These are phyloP conservation scores for Trichoderma asperelloides DNA, from an alignment of 495 filamentous ascomycete species.

Conservation along the genomic window DNA sequence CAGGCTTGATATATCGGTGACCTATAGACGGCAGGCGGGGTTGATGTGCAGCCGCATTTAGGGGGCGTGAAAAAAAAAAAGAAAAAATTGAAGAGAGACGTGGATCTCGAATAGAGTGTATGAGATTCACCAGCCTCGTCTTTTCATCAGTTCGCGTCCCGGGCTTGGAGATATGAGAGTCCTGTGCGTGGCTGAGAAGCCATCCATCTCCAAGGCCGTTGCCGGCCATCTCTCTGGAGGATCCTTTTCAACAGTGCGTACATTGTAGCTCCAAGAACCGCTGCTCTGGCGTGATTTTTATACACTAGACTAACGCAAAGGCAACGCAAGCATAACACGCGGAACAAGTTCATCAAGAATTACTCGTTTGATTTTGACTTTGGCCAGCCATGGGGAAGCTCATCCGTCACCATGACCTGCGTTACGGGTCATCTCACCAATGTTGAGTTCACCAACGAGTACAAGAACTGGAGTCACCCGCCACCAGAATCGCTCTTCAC, in stretches of 20 bases:
- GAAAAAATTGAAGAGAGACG: background rate
- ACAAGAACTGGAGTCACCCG: slow-evolving; percentile 71
- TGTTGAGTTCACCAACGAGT: slow-evolving; percentile 60
- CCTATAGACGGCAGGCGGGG: background rate
- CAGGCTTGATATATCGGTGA: background rate
- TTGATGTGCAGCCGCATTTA: background rate
- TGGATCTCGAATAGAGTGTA: background rate
- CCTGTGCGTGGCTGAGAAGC: slow-evolving; percentile 94
- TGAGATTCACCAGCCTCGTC: background rate
- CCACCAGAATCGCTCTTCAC: slow-evolving; percentile 74
- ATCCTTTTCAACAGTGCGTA: slow-evolving; percentile 56
- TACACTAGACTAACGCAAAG: background rate
- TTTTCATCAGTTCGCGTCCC: no score
- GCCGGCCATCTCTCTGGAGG: slow-evolving; percentile 80
- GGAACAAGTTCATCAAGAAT: slow-evolving; percentile 81
- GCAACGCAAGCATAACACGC: slow-evolving; percentile 34
- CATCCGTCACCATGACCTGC: slow-evolving; percentile 81
- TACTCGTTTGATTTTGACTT: slow-evolving; percentile 89
- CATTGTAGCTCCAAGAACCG: background rate
- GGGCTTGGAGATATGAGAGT: slow-evolving; percentile 38
- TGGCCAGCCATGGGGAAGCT: slow-evolving; percentile 68
- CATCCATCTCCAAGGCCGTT: slow-evolving; percentile 90
- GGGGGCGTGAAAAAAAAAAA: background rate
- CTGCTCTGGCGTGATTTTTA: background rate
- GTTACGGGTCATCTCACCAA: slow-evolving; percentile 78